phyloP scores from a whole-genome alignment of 1,284 basidiomycete genomes.

The Naganishia sp. region DNA sequence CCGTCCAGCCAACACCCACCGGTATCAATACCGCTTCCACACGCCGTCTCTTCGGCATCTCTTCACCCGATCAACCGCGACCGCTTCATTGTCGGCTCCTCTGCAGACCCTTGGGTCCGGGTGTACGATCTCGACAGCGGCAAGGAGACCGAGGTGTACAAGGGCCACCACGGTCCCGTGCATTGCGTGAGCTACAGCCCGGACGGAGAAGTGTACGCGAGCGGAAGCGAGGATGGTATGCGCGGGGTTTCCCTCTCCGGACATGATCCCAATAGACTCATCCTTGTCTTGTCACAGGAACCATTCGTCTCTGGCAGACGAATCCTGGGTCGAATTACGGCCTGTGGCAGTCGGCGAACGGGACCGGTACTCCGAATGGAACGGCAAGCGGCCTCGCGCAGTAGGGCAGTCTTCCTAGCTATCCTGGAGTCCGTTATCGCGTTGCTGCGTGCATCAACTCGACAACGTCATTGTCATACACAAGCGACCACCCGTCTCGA shows the following conservation, averaged over 20 bases:
- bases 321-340: constrained; percentile 90
- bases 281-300: constrained; percentile 59
- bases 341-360: constrained; percentile 67
- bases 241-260: constrained; percentile 9
- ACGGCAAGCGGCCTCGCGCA: background rate
- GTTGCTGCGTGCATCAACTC: background rate
- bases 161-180: constrained; percentile 97
- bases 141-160: constrained; percentile 84
- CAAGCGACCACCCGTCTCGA: background rate
- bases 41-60: constrained; percentile 85
- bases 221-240: constrained; percentile 71
- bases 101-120: constrained; percentile 91
- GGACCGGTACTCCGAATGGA: constrained; percentile 9
- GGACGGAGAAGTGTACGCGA: constrained; percentile 97
- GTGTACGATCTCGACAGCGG: constrained; percentile 85
- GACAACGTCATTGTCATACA: too few relatives aligned
- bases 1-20: constrained; percentile 59
- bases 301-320: constrained; percentile 95
- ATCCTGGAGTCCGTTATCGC: too few relatives aligned
- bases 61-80: constrained; percentile 86
- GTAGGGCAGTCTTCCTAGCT: too few relatives aligned
- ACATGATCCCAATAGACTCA: constrained; percentile 21
- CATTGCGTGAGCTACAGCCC: constrained; percentile 92
- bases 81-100: constrained; percentile 88
- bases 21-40: constrained; percentile 62